Base-by-base conservation (phyloP, 805 yeast species). In the Blastobotrys parvus region DNA sequence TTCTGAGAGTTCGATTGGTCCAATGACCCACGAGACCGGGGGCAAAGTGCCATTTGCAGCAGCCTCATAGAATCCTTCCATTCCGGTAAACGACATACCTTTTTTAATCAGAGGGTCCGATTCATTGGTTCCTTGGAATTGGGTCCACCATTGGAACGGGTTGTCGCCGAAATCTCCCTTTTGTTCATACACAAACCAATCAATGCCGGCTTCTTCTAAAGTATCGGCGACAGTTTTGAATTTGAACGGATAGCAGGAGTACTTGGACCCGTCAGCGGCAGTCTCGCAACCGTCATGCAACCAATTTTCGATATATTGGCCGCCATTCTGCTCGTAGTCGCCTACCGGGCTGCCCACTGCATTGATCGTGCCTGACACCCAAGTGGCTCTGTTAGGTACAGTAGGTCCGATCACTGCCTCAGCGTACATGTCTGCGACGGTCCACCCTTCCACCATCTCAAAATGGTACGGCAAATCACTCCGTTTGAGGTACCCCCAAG, bases 391-490 rank as follows among this genome's bases (percentile, higher is more conserved):
- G 47, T 51, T 51, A 18, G 58, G 56, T 20, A 44, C 46, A 21
- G 58, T 54, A 11, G 58, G 52, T 13, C 51, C 58, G 30, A 54
- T 51, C 18, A 54, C 51, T 30, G 51, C 39, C 39, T 54, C 57
- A 8, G 50, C 23, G 38, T 54, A 54, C 59, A 56, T 56, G 40
- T 56, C 59, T 10, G 40, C 58, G 17, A 56, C 43, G 17, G 57
- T 46, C 52, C 53, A 56, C 13, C 45, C 51, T 23, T 56, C 59
- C 13, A 48, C 57, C 37, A 56, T 45, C 10, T 42, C 48, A 37
- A 43, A 56, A 35, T 53, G 57, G 10, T 51, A 45, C 11, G 59
- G 59, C 7, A 53, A 31, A 35, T 55, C 59, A 3, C 33, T 15
- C n/a, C 59, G 44, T 5, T 36, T 38, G 20, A 41, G 39, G 42